Evolutionary conservation across 352 stramenopile species (phyloP).

Genomic region (Pythium brachiatum): DNA sequence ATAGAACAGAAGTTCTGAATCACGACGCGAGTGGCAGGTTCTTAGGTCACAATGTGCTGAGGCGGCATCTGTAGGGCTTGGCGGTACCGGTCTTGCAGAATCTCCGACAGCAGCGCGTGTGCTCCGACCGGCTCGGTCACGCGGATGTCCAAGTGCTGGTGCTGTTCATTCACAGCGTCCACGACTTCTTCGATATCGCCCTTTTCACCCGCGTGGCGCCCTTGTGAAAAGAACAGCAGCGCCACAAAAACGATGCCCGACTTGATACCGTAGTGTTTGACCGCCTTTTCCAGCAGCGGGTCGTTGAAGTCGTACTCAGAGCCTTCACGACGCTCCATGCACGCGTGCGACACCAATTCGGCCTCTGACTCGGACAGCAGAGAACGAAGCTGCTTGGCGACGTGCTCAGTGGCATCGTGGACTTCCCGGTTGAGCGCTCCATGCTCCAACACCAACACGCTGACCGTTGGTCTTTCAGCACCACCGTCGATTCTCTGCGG

Average conservation of each 20-base stretch:
- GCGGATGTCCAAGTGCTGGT: conserved; percentile 51
- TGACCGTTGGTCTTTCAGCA: conserved; percentile 29
- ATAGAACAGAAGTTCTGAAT: too few species aligned
- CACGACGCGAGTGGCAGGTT: too few species aligned
- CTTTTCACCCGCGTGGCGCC: conserved; percentile 67
- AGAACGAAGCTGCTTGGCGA: conserved; percentile 48
- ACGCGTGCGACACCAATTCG: conserved; percentile 49
- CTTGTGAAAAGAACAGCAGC: conserved; percentile 77
- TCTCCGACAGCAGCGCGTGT: conserved; percentile 57
- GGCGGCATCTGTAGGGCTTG: conserved; percentile 18
- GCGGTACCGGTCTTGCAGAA: conserved; percentile 66
- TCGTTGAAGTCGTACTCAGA: conserved; percentile 80
- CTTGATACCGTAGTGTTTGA: conserved; percentile 61
- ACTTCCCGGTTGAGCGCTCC: conserved; percentile 68
- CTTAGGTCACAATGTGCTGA: too few species aligned
- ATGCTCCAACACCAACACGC: conserved; percentile 74
- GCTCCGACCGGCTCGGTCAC: conserved; percentile 65
- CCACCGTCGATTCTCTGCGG: conserved; percentile 16
- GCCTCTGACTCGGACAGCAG: conserved; percentile 34
- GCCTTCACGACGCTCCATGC: conserved; percentile 78
- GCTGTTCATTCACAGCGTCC: conserved; percentile 31
- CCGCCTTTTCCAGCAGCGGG: conserved; percentile 59
- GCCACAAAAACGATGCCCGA: conserved; percentile 64
- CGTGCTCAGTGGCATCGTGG: conserved; percentile 60
- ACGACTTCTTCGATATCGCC: conserved; percentile 82